These are phyloP conservation scores for Obba rivulosa DNA, from an alignment of 768 basidiomycete species.

Conservation along the genomic window DNA sequence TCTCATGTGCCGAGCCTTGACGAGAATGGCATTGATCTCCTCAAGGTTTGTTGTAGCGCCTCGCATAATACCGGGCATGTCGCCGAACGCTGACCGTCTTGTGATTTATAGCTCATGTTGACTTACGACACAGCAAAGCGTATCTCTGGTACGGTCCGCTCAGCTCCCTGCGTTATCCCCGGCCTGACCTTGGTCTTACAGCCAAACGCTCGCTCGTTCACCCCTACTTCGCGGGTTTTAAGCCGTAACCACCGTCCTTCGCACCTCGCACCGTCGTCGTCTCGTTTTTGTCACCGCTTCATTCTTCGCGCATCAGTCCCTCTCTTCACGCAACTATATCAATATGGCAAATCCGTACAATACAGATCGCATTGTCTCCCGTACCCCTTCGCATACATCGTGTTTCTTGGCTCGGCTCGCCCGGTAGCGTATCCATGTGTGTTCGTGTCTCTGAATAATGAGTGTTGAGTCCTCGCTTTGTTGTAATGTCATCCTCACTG, in stretches of 20 bases:
- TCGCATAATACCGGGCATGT: not conserved
- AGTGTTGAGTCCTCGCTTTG: no score
- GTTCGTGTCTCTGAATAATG: no score
- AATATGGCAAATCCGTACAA: conserved; percentile 4
- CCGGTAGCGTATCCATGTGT: no score
- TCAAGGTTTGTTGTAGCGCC: conserved; percentile 46
- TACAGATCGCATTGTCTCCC: conserved; percentile 5
- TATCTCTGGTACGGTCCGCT: conserved; percentile 72
- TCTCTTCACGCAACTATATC: conserved; percentile 4
- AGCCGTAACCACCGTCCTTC: conserved; percentile 9
- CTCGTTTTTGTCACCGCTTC: not conserved
- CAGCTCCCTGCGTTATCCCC: not conserved
- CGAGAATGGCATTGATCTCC: conserved; percentile 70
- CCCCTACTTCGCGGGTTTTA: conserved; percentile 49
- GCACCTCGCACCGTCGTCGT: not conserved
- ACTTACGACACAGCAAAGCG: conserved; percentile 88
- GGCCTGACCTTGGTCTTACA: no score
- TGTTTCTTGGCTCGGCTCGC: conserved; percentile 2
- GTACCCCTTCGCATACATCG: conserved; percentile 3
- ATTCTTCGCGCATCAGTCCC: no score
- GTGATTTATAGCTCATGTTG: conserved; percentile 30
- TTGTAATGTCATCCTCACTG: no score
- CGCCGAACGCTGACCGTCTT: not conserved
- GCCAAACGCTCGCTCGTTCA: conserved; percentile 55
- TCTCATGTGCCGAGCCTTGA: conserved; percentile 68